Percentiles rank a stretch among this genome's conserved stretches.
phyloP scores from a whole-genome alignment of 192 early-diverging fungal species.

The Gryganskiella cystojenkinii region DNA sequence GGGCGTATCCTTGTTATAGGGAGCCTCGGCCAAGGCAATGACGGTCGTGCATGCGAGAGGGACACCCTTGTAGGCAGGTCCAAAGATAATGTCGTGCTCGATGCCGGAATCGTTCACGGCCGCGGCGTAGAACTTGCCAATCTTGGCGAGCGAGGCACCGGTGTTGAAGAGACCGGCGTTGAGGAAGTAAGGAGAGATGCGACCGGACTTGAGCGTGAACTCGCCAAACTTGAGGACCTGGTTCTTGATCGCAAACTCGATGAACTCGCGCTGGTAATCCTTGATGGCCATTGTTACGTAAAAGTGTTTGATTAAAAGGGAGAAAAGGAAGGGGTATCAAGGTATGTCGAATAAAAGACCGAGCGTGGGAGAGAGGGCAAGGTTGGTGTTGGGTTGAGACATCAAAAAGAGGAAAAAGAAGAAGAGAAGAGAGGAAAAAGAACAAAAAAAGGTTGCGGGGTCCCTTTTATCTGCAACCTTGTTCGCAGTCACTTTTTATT shows the following conservation, averaged over 20 bases:
- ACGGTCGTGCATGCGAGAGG: conserved; percentile 88
- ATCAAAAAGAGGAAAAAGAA: conserved; percentile 21
- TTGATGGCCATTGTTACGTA: conserved; percentile 58
- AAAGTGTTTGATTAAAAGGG: neutral
- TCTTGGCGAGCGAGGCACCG: conserved; percentile 81
- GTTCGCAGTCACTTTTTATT: no score
- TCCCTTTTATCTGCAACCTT: no score
- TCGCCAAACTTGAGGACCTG: conserved; percentile 91
- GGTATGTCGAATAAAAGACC: neutral
- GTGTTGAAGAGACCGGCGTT: conserved; percentile 97
- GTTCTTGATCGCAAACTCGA: conserved; percentile 89
- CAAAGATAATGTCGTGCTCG: conserved; percentile 90
- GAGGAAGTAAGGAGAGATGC: conserved; percentile 98
- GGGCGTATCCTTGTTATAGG: conserved; percentile 71
- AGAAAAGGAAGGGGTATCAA: neutral
- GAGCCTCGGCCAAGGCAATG: conserved; percentile 73
- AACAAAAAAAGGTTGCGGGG: neutral
- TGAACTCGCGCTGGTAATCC: conserved; percentile 92
- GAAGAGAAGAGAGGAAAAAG: conserved; percentile 1
- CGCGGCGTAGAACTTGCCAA: conserved; percentile 92
- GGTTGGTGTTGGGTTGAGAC: conserved; percentile 16
- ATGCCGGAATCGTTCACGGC: conserved; percentile 78
- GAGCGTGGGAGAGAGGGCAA: neutral
- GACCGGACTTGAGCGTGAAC: conserved; percentile 95
- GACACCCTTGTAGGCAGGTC: conserved; percentile 99